phyloP scores from a whole-genome alignment of 257 asterid genomes.

The Solanum pimpinellifolium region DNA sequence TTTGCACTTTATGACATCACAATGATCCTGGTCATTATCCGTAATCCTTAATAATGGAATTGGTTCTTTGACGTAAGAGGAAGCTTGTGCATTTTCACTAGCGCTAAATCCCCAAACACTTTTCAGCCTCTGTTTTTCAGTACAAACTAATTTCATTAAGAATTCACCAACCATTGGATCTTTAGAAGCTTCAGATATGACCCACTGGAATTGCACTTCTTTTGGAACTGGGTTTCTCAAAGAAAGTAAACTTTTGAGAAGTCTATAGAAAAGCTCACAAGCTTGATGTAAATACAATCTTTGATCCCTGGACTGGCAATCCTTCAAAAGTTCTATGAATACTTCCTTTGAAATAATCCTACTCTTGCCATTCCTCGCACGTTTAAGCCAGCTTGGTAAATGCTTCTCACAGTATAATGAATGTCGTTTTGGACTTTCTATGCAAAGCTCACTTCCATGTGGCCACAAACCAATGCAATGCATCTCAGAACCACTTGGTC shows the following conservation, averaged over 20 bases:
- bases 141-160: conserved; percentile 51
- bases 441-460: conserved; percentile 47
- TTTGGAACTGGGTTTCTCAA: conserved; percentile 85
- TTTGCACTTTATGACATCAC: conserved; percentile 64
- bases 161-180: conserved; percentile 45
- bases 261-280: conserved; percentile 85
- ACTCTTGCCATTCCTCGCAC: conserved; percentile 95
- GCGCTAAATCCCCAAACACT: conserved; percentile 64
- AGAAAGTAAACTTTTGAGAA: conserved; percentile 70
- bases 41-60: conserved; percentile 17
- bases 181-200: conserved; percentile 85
- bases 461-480: conserved; percentile 66
- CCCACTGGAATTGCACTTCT: conserved; percentile 92
- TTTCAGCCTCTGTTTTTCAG: conserved; percentile 67
- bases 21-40: conserved; percentile 19
- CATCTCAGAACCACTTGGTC: conserved; percentile 21
- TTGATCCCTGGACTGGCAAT: conserved; percentile 64
- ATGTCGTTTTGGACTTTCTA: conserved; percentile 66
- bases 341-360: conserved; percentile 94
- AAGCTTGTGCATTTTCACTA: conserved; percentile 26
- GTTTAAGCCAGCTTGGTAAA: conserved; percentile 96
- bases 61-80: conserved; percentile 29
- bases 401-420: conserved; percentile 86
- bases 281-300: conserved; percentile 75
- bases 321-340: conserved; percentile 60